phyloP scores from a whole-genome alignment of 2,329 filamentous ascomycete species.

The Calonectria fujianensis region DNA sequence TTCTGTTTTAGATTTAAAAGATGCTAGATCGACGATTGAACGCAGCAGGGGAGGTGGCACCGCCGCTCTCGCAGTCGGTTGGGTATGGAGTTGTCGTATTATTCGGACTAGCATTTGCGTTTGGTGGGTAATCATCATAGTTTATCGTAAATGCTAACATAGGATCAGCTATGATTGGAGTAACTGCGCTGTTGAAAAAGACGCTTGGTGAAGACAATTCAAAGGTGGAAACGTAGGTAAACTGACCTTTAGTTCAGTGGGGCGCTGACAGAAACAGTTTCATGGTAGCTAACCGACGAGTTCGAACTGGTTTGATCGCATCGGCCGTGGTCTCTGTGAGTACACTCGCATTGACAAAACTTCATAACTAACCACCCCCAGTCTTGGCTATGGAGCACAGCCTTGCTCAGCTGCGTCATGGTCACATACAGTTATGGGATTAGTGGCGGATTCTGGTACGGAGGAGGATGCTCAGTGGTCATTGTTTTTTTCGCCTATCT shows the following conservation, averaged over 20 bases:
- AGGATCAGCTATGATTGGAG: constrained; percentile 37
- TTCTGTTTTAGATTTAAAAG: not conserved
- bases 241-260: not conserved
- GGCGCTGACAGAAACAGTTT: constrained; percentile 30
- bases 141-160: not conserved
- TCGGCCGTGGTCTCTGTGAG: constrained; percentile 39
- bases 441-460: constrained; percentile 41
- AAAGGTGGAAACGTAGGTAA: constrained; percentile 36
- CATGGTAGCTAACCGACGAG: constrained; percentile 40
- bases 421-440: constrained; percentile 42
- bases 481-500: constrained; percentile 92
- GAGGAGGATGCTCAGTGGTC: constrained; percentile 42
- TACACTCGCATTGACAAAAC: not conserved
- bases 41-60: constrained; percentile 25
- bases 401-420: constrained; percentile 38
- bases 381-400: constrained; percentile 44
- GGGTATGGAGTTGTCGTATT: constrained; percentile 87
- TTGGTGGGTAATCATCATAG: constrained; percentile 72
- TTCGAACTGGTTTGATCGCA: constrained; percentile 38
- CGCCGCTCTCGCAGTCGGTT: constrained; percentile 55
- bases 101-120: constrained; percentile 82
- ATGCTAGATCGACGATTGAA: constrained; percentile 30
- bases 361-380: constrained; percentile 1
- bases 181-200: constrained; percentile 39
- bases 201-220: constrained; percentile 42